A percentile compares a stretch with the other conserved stretches of the same genome.
Conservation (phyloP, 2,329 filamentous ascomycete genomes). For the Arthrobotrys conoides region DNA sequence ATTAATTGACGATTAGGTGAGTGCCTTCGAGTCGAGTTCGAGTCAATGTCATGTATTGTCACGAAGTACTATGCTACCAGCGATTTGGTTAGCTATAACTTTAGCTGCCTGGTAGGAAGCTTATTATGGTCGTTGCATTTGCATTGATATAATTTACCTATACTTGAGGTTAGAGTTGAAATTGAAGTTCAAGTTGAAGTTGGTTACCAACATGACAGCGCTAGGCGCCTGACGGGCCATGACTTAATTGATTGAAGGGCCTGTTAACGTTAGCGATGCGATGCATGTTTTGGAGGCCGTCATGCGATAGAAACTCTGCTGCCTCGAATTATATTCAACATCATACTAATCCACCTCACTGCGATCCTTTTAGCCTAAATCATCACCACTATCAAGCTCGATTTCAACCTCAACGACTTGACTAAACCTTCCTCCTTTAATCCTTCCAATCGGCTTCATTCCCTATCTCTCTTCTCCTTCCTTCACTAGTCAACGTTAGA, state of each 20-base stretch:
- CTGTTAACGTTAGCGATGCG: neutral
- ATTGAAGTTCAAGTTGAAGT: neutral
- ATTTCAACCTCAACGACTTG: neutral
- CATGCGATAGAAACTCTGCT: no score
- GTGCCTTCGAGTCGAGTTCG: constrained; percentile 8
- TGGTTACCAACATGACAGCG: constrained; percentile 2
- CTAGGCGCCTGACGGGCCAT: constrained; percentile 7
- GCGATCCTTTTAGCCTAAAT: neutral
- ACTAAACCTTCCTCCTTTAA: neutral
- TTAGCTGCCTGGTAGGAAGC: neutral
- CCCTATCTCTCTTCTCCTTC: neutral
- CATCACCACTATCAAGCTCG: neutral
- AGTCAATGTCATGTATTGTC: neutral
- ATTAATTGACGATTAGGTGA: constrained; percentile 3
- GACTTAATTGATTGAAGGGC: neutral
- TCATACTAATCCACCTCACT: constrained; percentile 14
- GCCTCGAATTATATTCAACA: neutral
- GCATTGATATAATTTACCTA: neutral
- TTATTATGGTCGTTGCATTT: neutral
- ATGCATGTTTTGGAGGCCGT: neutral
- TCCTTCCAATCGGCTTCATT: neutral
- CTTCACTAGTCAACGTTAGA: neutral
- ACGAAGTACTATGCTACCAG: neutral
- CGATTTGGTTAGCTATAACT: neutral
- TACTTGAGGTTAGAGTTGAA: neutral